Evolutionary conservation across 1,139 yeast genomes (phyloP).

Genomic region (Saccharomyces hybrid): DNA sequence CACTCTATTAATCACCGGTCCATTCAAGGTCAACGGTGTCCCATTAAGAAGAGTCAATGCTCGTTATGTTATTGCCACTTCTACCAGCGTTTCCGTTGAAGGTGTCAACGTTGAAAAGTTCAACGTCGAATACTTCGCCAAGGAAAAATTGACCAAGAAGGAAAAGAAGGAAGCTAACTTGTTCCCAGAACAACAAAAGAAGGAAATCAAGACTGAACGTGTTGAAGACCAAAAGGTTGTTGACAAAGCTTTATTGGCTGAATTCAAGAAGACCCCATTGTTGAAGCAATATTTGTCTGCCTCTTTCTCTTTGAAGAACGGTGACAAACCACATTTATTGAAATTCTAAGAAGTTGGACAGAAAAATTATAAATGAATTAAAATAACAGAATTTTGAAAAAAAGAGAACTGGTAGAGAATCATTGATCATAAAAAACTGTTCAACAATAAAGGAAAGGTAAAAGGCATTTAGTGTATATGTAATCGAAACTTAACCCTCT

Average conservation of each 20-base stretch:
- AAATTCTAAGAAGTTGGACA: conserved; percentile 58
- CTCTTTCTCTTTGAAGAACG: conserved; percentile 94
- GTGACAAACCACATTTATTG: conserved; percentile 98
- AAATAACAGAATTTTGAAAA: neutral
- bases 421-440: neutral
- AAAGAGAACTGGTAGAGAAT: neutral
- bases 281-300: conserved; percentile 96
- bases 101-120: conserved; percentile 85
- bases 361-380: neutral
- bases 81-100: conserved; percentile 77
- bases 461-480: neutral
- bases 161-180: conserved; percentile 87
- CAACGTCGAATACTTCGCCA: conserved; percentile 94
- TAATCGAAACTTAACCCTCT: neutral
- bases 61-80: conserved; percentile 97
- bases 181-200: conserved; percentile 78
- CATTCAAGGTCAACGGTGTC: conserved; percentile 99
- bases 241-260: conserved; percentile 87
- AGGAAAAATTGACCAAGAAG: conserved; percentile 79
- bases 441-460: neutral
- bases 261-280: conserved; percentile 95
- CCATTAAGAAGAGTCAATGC: conserved; percentile 99
- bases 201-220: conserved; percentile 86
- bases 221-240: conserved; percentile 95
- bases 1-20: conserved; percentile 96